A percentile compares a stretch with the other conserved stretches of the same genome.
Conservation (phyloP, 495 filamentous ascomycete species). For the Terfezia claveryi region DNA sequence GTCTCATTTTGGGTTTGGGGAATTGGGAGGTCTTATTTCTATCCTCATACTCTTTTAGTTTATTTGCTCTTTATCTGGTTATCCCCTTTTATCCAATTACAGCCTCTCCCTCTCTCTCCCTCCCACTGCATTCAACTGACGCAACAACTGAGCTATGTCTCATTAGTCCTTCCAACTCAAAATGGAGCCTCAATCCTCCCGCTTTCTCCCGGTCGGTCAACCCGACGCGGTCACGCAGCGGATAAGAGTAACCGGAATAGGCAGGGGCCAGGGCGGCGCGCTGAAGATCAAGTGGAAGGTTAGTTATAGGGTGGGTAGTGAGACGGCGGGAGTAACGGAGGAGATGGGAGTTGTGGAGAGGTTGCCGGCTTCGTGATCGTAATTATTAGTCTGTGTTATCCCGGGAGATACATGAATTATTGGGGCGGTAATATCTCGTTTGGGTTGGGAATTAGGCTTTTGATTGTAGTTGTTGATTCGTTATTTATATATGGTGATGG, state of each 20-base stretch:
- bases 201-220: slow-evolving; percentile 50
- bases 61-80: slow-evolving; percentile 2
- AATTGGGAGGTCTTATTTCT: too few relatives aligned
- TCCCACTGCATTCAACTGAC: too few relatives aligned
- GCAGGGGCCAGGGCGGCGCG: slow-evolving; percentile 42
- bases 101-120: too few relatives aligned
- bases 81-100: not conserved
- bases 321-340: slow-evolving; percentile 31
- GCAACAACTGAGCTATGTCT: not conserved
- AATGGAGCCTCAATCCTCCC: slow-evolving; percentile 62
- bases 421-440: too few relatives aligned
- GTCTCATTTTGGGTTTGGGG: too few relatives aligned
- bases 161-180: slow-evolving; percentile 55
- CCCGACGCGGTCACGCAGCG: slow-evolving; percentile 59
- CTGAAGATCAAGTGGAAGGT: slow-evolving; percentile 81
- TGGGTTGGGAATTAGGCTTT: too few relatives aligned
- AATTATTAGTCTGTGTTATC: too few relatives aligned
- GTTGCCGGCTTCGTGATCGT: too few relatives aligned
- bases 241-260: slow-evolving; percentile 53
- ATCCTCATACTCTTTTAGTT: not conserved
- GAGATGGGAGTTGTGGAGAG: slow-evolving; percentile 40
- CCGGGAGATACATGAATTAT: too few relatives aligned
- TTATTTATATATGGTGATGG: too few relatives aligned
- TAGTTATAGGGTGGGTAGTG: slow-evolving; percentile 42
- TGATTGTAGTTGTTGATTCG: too few relatives aligned